A percentile compares a stretch with the other conserved stretches of the same genome.
phyloP scores from a whole-genome alignment of 2,329 filamentous ascomycete species.

The Allantophomopsis cytisporea region DNA sequence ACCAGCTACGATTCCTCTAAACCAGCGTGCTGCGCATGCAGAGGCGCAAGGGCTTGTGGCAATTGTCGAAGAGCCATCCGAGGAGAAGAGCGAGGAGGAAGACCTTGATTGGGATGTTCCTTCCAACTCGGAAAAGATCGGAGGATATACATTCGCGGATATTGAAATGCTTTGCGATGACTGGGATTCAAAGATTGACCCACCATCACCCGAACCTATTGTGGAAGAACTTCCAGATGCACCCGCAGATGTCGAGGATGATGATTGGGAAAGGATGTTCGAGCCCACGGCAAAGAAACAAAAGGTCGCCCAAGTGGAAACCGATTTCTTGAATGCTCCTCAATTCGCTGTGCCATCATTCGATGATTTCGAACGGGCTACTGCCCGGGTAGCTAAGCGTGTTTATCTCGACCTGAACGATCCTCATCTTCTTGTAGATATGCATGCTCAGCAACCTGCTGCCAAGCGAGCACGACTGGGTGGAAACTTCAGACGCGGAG shows the following conservation, averaged over 20 bases:
- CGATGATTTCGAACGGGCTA: conserved; percentile 66
- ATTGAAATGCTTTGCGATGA: conserved; percentile 78
- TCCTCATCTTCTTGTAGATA: conserved; percentile 72
- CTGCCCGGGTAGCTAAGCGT: conserved; percentile 59
- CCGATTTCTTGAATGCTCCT: conserved; percentile 43
- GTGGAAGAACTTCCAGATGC: conserved; percentile 8
- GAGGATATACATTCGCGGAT: conserved; percentile 65
- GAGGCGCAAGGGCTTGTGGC: conserved; percentile 33
- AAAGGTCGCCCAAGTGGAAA: conserved; percentile 39
- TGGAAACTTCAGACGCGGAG: conserved; percentile 50
- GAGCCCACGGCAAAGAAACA: conserved; percentile 52
- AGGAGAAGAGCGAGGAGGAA: conserved; percentile 28
- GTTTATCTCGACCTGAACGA: conserved; percentile 82
- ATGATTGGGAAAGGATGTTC: conserved; percentile 45
- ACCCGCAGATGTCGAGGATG: conserved; percentile 19
- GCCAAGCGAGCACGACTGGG: conserved; percentile 35
- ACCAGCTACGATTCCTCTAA: conserved; percentile 35
- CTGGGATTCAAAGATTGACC: conserved; percentile 56
- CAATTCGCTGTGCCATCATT: conserved; percentile 56
- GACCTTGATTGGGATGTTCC: conserved; percentile 38
- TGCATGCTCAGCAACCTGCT: conserved; percentile 50
- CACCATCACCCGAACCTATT: conserved; percentile 21
- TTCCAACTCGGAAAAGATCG: conserved; percentile 45
- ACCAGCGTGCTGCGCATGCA: conserved; percentile 39
- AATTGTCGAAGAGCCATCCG: conserved; percentile 23